Base-by-base conservation (phyloP, 75 land plant species). In the Selaginella tamariscina region DNA sequence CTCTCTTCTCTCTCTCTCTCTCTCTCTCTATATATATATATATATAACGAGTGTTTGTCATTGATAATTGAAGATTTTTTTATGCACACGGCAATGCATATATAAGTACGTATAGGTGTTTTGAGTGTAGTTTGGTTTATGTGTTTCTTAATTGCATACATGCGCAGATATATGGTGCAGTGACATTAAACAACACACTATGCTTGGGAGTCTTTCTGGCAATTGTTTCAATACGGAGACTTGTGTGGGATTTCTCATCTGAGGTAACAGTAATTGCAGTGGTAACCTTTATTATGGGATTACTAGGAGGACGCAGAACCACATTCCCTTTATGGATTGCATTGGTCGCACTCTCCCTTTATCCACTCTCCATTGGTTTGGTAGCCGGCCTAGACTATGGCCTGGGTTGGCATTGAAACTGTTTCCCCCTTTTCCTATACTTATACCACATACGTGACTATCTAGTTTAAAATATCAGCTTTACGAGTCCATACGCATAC, bases 211-310 rank as follows among this genome's bases (percentile, higher is more conserved):
- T 65, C 8, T 66, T 72, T 31, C 30, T 72, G 56, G 27, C 60
- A 1, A 39, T 72, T 21, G 70, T 72, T 2, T 44, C 15, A 13
- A 18, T 33, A 8, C 27, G 73, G 39, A 1, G 55, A 24, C 27
- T 72, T 23, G 56, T 39, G 0, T 72, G 73, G 73, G 70, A 72
- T 9, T 72, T 72, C 71, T 72, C 73, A 31, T 72, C 73, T 1
- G 73, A 72, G 70, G 73, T 72, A 11, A 32, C 59, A 11, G 55
- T 66, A 28, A 44, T 72, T 33, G 71, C 30, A 22, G 54, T 72
- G 13, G 71, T 72, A 29, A 72, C 73, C 24, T 27, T 67, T 20
- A 15, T 72, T 18, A 26, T 72, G 73, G 73, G 73, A 31, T 9
- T 54, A 5, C 2, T 66, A 5, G 62, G 62, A n/a, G 62, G 62